A percentile compares a stretch with the other conserved stretches of the same genome.
Evolutionary conservation across 345 rosid species (phyloP).

Genomic region (Kandelia obovata): DNA sequence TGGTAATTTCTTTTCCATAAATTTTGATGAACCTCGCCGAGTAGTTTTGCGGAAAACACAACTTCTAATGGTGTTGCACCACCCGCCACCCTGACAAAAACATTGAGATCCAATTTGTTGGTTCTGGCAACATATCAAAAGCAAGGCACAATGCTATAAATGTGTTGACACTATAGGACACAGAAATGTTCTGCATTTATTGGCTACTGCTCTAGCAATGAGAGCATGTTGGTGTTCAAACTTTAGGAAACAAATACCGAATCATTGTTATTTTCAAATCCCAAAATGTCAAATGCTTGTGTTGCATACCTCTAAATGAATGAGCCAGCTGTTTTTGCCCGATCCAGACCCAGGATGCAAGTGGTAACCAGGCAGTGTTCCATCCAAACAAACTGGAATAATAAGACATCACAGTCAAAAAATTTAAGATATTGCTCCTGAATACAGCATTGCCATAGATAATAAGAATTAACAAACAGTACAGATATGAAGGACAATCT

Average conservation of each 20-base stretch:
- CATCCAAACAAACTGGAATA: slow-evolving; percentile 30
- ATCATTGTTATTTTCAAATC: neutral
- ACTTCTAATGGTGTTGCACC: slow-evolving; percentile 27
- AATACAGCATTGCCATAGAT: too few relatives aligned
- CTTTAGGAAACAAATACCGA: neutral
- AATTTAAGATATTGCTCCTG: neutral
- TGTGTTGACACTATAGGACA: too few relatives aligned
- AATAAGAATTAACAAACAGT: too few relatives aligned
- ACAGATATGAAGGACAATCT: too few relatives aligned
- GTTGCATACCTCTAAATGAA: slow-evolving; percentile 29
- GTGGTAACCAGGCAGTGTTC: slow-evolving; percentile 32
- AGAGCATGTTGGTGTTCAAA: neutral
- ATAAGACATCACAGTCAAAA: neutral
- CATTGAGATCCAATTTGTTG: neutral
- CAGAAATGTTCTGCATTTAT: too few relatives aligned
- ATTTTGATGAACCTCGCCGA: slow-evolving; percentile 31
- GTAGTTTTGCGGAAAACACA: slow-evolving; percentile 30
- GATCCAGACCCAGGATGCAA: slow-evolving; percentile 31
- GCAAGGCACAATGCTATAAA: neutral
- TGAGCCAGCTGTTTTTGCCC: slow-evolving; percentile 30
- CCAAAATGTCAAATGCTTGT: neutral
- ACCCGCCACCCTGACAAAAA: slow-evolving; percentile 28
- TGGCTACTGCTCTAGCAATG: too few relatives aligned
- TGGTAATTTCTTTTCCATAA: slow-evolving; percentile 23
- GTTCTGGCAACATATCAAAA: neutral